Evolutionary conservation across 768 basidiomycete genomes (phyloP), one percentile per base, ranked within the genome.

Genomic region (Boletus pseudopeckii): DNA sequence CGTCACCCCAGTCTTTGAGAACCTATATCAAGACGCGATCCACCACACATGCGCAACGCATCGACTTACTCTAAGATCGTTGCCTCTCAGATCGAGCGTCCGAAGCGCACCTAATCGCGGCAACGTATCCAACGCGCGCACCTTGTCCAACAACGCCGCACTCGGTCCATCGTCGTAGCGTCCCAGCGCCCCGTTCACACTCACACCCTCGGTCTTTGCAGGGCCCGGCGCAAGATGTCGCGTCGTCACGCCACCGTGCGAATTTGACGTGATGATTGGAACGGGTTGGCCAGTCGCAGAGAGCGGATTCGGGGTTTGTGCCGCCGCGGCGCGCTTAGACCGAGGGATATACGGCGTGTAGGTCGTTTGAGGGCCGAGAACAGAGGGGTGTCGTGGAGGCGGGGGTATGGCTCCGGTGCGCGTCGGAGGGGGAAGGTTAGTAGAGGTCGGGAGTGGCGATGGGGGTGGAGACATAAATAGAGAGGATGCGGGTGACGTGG

Each of bases 51-150:
- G 5, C 45, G 14, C 33, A 52, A 49, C 8, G 38, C n/a, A 32
- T 26, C 28, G 14, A 77, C 91, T 69, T 62, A 93, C 93, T 64
- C 88, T 76, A 22, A 98, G 77, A 71, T 99, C 97, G 68, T 98
- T 99, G 4, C 90, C 89, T 66, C 84, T 85, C 55, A 99, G 71
- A 77, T 98, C 97, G 54, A 99, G 74, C 37, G 94, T 98, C 68
- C 88, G 78, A 50, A 99, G 71, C 7, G 84, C 84, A 1, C 96
- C 97, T 7, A 98, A 69, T 49, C 93, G 75, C 30, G 95, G 92
- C 58, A 98, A 72, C 22, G 83, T 82, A 64, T 95, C 94, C 65
- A 98, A 71, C n/a, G 92, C 90, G 41, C 92, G 76, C 2, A 97
- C 92, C 74, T 92, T 92, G 64, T 90, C 88, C 61, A 93, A 72